Base-by-base conservation (phyloP, 2,329 filamentous ascomycete species). In the Fusarium nematophilum region DNA sequence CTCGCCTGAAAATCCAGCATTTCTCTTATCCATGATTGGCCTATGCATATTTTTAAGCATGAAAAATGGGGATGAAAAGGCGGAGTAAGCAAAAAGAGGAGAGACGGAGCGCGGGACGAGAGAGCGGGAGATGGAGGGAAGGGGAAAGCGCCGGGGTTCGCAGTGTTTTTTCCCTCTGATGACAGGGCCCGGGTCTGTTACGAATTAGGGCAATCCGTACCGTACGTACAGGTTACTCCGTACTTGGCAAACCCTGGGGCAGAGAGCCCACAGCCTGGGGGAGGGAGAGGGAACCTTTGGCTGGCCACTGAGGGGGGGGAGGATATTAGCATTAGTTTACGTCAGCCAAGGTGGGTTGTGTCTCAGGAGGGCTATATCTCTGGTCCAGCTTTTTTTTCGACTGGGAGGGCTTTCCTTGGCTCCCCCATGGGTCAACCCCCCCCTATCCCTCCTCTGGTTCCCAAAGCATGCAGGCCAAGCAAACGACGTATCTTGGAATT, bases 31-130 rank as follows among this genome's bases (percentile, higher is more conserved):
- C n/a, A 5, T 4, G 23, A 51, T 36, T 57, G 33, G 33, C 33
- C 1, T 13, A 13, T 34, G n/a, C 26, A 51, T 50, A 38, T 42
- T 46, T 30, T 57, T 58, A 57, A 46, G 55, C 55, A 58, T 58
- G 45, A 57, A 46, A 52, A 9, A 45, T 58, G 53, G 53, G 53
- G 39, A n/a, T 34, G 17, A 31, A 23, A 57, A 25, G 45, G 55
- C 45, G 55, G 55, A 57, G 55, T 33, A n/a, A n/a, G n/a, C n/a
- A n/a, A n/a, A n/a, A n/a, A n/a, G n/a, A n/a, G n/a, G n/a, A n/a
- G n/a, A n/a, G n/a, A n/a, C n/a, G n/a, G n/a, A n/a, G n/a, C n/a
- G n/a, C n/a, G n/a, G n/a, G n/a, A n/a, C n/a, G n/a, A n/a, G n/a
- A n/a, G n/a, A n/a, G n/a, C n/a, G n/a, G n/a, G n/a, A n/a, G n/a